Evolutionary conservation across 345 rosid species (phyloP), one percentile per base, ranked within the genome.

Genomic region (Aquilaria sinensis): DNA sequence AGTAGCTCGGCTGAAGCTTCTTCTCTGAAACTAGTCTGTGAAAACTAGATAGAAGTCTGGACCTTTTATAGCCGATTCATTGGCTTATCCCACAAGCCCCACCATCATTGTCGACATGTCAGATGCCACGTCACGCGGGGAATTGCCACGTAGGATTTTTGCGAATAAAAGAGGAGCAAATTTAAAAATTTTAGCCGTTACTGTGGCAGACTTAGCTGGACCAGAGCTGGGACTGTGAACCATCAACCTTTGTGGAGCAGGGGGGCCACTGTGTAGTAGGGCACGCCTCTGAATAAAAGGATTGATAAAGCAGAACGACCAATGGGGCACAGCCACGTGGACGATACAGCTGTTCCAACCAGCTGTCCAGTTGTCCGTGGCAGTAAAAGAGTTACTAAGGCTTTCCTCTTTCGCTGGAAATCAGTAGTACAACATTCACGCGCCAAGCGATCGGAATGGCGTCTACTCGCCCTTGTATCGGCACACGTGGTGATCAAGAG

Each of bases 331-430:
- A 0, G 57, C 60, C 77, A 52, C 53, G 72, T 63, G 63, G 63
- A 29, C 0, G 0, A 3, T 52, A 75, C 80, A 78, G 85, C 82
- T 81, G 82, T 58, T 61, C 33, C 62, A 47, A 51, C 51, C 34
- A 56, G 56, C 49, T 61, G 73, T 69, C 78, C 85, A 81, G 80
- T 71, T 78, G 82, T 81, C 80, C 54, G 67, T 72, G 80, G 67
- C 72, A 12, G 43, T 51, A 15, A 58, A 58, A 62, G 53, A 66
- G 59, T 11, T 64, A 12, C 75, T 16, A 55, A 62, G 50, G 67
- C 61, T 13, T 63, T 15, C 75, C 29, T 12, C 74, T 64, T 68
- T 69, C 61, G 6, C 67, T 49, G 48, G 47, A 5, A 47, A 57
- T 53, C 70, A 45, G 66, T 77, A 23, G 3, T 13, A 5, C 3